phyloP scores from a whole-genome alignment of 306 rosid genomes.

The Begonia loranthoides region DNA sequence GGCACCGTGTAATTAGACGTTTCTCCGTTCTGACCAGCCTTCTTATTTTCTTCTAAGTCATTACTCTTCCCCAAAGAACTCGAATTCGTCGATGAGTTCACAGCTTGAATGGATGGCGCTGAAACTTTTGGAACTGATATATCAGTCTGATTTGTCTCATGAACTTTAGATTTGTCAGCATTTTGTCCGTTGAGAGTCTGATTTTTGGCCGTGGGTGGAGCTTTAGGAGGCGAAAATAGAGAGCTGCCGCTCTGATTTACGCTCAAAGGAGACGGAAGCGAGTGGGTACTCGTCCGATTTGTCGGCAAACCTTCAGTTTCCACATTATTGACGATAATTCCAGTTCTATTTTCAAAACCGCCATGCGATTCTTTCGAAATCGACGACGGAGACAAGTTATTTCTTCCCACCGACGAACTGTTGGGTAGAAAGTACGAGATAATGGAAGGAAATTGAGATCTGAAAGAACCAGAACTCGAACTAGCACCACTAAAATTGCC shows the following conservation, averaged over 20 bases:
- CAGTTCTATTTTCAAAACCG: constrained; percentile 6
- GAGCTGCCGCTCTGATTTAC: not conserved
- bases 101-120: constrained; percentile 4
- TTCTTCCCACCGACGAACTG: constrained; percentile 5
- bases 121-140: constrained; percentile 6
- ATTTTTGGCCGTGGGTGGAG: constrained; percentile 5
- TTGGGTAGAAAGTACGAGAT: constrained; percentile 43
- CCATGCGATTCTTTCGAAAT: constrained; percentile 10
- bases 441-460: constrained; percentile 40
- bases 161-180: constrained; percentile 8
- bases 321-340: constrained; percentile 4
- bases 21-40: constrained; percentile 7
- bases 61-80: not conserved
- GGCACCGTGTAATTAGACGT: constrained; percentile 29
- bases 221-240: not conserved
- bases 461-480: constrained; percentile 4
- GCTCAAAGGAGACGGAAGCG: not conserved
- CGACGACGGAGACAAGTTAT: constrained; percentile 10
- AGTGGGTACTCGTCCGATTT: constrained; percentile 22
- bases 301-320: constrained; percentile 9
- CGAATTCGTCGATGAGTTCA: not conserved
- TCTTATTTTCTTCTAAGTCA: constrained; percentile 1
- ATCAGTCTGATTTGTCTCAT: constrained; percentile 16
- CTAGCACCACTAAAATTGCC: not conserved
- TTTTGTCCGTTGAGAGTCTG: constrained; percentile 5